A percentile compares a stretch with the other conserved stretches of the same genome.
Conservation (phyloP, 1,284 basidiomycete species). For the Irpex sp. region DNA sequence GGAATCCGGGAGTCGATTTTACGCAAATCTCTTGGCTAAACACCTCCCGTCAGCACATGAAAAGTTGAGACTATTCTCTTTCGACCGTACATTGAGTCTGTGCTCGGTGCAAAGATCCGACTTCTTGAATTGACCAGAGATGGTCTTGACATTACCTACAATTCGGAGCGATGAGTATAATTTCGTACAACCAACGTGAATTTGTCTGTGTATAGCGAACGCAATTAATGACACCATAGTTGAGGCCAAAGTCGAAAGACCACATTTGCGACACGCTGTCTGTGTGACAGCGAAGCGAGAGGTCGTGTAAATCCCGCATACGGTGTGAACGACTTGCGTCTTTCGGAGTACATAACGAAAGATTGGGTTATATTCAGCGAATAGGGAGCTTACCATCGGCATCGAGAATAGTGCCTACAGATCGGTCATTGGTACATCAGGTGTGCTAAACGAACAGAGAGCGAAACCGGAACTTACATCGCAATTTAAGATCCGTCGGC, state of each 20-base stretch:
- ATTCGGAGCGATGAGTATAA: constrained; percentile 23
- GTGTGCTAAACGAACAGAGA: constrained; percentile 1
- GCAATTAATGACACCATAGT: not conserved
- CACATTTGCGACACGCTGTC: not conserved
- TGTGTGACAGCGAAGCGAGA: too few species aligned
- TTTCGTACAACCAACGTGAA: not conserved
- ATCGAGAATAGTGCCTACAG: constrained; percentile 82
- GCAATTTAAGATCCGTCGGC: constrained; percentile 76
- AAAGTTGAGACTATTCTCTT: not conserved
- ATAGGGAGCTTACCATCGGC: constrained; percentile 51
- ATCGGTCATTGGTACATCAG: constrained; percentile 16
- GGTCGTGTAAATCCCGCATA: not conserved
- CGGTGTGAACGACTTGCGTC: not conserved
- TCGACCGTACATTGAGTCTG: constrained; percentile 69
- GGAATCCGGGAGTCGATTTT: constrained; percentile 95
- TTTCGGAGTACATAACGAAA: not conserved
- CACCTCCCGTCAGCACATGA: not conserved
- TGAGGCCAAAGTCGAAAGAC: not conserved
- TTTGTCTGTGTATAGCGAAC: not conserved
- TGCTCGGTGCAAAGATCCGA: constrained; percentile 87
- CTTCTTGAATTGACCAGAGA: constrained; percentile 89
- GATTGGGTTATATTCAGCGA: not conserved
- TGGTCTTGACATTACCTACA: constrained; percentile 81
- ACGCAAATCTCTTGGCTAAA: constrained; percentile 89
- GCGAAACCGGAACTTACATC: constrained; percentile 53